Base-by-base conservation (phyloP, 1,284 basidiomycete genomes). In the Malassezia furfur region DNA sequence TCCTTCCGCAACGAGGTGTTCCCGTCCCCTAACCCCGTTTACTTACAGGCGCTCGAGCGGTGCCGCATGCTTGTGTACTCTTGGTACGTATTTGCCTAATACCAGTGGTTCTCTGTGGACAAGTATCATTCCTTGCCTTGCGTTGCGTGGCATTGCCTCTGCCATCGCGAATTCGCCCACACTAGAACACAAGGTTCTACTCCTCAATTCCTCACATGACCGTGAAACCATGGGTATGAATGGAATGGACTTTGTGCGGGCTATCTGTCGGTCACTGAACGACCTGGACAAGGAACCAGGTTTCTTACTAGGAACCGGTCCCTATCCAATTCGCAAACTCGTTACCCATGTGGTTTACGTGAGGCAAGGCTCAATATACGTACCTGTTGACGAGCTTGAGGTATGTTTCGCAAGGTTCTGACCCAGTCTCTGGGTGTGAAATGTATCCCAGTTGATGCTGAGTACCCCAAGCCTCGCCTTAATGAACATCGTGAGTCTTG, bases 151-250 rank as follows among this genome's bases (percentile, higher is more conserved):
- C 5, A 83, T 96, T 5, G 89, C 85, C 1, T 77, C 81, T 30
- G 81, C 82, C 10, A 91, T 96, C 57, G 87, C 88, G 7, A 79
- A 81, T 38, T 91, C 88, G 14, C 77, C 77, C 3, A 80, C 80
- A 8, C 78, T 96, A 14, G 80, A 80, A 36, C 85, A 84, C 36
- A 96, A 96, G 74, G 81, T 96, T 12, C 76, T 98, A 30, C 80
- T 98, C 1, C 76, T 98, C 53, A 98, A 96, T 72, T 80, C 84
- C 14, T 81, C 80, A 58, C 91, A 91, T 64, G 93, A 98, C 72
- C 81, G 93, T 55, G 93, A 98, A 75, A 96, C 91, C 0, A 80
- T 82, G 9, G 86, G 83, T 1, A 93, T 93, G 75, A 81, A 80
- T 1, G 91, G 88, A 0, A 77, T 82, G 12, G 88, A 94, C 74